Evolutionary conservation across 202 grass and related monocot species (phyloP).

Genomic region (Brachypodium distachyon): DNA sequence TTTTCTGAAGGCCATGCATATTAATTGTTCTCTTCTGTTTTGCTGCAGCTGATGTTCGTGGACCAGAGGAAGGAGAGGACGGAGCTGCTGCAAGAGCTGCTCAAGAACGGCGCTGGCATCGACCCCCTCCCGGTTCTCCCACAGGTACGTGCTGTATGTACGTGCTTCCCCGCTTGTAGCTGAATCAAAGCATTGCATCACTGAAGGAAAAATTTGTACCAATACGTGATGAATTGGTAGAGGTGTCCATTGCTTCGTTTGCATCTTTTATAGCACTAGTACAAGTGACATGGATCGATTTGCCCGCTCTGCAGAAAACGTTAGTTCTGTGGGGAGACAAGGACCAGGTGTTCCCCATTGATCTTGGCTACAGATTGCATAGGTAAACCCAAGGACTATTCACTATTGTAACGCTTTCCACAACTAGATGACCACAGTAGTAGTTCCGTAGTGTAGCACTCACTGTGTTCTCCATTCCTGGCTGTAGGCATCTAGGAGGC

Average conservation of each 20-base stretch:
- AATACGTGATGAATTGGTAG: background rate
- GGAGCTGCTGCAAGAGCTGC: constrained; percentile 63
- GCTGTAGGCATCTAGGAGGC: constrained; percentile 57
- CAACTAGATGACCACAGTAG: no score
- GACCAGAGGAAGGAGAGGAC: constrained; percentile 68
- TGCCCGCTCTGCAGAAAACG: constrained; percentile 35
- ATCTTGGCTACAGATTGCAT: constrained; percentile 57
- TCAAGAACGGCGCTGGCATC: constrained; percentile 45
- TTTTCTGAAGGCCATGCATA: background rate
- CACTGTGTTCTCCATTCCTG: background rate
- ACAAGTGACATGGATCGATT: background rate
- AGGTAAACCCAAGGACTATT: constrained; percentile 15
- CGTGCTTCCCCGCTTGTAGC: no score
- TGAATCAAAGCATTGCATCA: background rate
- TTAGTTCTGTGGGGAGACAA: constrained; percentile 85
- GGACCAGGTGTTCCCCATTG: constrained; percentile 65
- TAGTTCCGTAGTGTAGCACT: background rate
- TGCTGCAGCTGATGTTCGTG: constrained; percentile 53
- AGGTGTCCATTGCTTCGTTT: background rate
- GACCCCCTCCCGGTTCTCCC: constrained; percentile 57
- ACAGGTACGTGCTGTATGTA: constrained; percentile 28
- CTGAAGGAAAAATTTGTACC: no score
- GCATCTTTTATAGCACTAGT: background rate
- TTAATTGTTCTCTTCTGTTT: no score
- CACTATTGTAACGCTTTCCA: no score